Evolutionary conservation across 805 yeast genomes (phyloP).

Genomic region (Cyberlindnera maritima): DNA sequence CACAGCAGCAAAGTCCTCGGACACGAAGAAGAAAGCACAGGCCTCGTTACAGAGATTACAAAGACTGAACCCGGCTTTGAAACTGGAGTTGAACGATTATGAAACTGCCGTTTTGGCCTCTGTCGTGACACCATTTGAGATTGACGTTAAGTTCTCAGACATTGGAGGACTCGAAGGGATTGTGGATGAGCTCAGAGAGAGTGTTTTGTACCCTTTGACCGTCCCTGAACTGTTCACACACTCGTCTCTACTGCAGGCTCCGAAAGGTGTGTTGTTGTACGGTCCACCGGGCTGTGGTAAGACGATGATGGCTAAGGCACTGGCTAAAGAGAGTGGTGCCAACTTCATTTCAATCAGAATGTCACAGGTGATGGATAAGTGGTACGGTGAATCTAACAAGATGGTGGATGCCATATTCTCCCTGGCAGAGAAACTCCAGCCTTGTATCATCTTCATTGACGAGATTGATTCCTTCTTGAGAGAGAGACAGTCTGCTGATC

Average conservation of each 20-base stretch:
- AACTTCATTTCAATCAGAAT: conserved; percentile 86
- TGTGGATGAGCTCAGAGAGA: conserved; percentile 81
- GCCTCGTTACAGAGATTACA: conserved; percentile 57
- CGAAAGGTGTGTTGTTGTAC: conserved; percentile 87
- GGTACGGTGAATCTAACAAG: conserved; percentile 97
- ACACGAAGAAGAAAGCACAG: conserved; percentile 58
- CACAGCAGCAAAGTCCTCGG: conserved; percentile 49
- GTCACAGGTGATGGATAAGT: conserved; percentile 94
- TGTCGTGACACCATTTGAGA: conserved; percentile 82
- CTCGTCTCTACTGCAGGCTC: conserved; percentile 79
- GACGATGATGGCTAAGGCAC: conserved; percentile 94
- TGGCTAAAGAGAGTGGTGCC: conserved; percentile 90
- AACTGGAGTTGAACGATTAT: conserved; percentile 60
- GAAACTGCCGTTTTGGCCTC: conserved; percentile 76
- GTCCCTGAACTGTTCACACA: conserved; percentile 70
- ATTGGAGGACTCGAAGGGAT: conserved; percentile 87
- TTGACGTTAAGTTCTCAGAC: conserved; percentile 68
- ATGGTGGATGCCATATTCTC: conserved; percentile 91
- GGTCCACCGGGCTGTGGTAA: conserved; percentile 99
- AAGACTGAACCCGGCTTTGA: conserved; percentile 54
- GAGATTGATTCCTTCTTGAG: conserved; percentile 94
- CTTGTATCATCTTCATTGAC: conserved; percentile 93
- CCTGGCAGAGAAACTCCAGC: conserved; percentile 83
- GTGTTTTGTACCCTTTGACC: conserved; percentile 84
- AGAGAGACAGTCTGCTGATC: conserved; percentile 80